Evolutionary conservation across 306 rosid genomes (phyloP), one percentile per base, ranked within the genome.

Genomic region (Nissolia schottii): DNA sequence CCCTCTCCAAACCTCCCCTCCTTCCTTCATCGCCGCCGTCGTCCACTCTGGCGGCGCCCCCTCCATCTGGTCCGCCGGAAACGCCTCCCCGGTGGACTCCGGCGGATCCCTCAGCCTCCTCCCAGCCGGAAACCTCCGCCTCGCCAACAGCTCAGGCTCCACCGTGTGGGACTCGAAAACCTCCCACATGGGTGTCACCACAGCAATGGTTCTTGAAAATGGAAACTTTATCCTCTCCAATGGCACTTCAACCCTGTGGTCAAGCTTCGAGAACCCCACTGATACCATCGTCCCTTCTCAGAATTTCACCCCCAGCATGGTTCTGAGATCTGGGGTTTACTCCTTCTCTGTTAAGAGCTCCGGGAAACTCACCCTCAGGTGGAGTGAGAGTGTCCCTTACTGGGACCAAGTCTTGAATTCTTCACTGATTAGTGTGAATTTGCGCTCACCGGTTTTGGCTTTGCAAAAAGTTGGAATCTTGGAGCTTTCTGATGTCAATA

Each of bases 221-320:
- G 97, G 96, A 15, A 79, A 85, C 86, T 49, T 92, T 18, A 61
- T 77, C 2, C 87, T 92, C 20, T 74, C 22, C 3, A 89, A 86
- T 48, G 79, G 60, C 29, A 65, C 83, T 7, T 25, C 12, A 3
- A 3, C 77, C 0, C 87, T 92, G 24, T 92, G 96, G 97, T 89
- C 96, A 3, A 81, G 89, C 70, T 92, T 92, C 73, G 85, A 86
- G 13, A 37, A 86, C 59, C 94, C 94, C 10, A 86, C 85, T 22
- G 92, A 89, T 18, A 77, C 90, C 15, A 62, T 87, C 34, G 80
- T 87, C 51, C 90, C 90, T 11, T 16, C 57, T 40, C 92, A 84
- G 76, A 87, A 79, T 9, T 83, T 92, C 83, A 82, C 86, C 0
- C 37, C 61, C 9, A 56, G 71, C 23, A 84, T 81, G 81, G 72